phyloP scores from a whole-genome alignment of 1,284 basidiomycete genomes.

The Schizopora paradoxa region DNA sequence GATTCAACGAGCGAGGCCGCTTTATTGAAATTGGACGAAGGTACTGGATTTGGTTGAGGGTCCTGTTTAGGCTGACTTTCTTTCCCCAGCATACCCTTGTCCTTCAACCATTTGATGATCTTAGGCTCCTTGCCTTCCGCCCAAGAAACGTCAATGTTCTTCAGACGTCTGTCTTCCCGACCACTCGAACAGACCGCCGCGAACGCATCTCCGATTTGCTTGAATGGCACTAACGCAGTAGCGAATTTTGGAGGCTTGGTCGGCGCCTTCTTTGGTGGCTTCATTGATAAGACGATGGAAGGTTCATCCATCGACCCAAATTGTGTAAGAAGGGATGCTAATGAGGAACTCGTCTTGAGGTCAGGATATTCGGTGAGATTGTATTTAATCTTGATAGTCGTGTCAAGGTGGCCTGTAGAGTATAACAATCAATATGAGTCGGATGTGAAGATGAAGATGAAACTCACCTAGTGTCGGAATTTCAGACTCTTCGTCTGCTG shows the following conservation, averaged over 20 bases:
- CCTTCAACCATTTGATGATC: constrained; percentile 71
- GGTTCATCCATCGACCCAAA: constrained; percentile 60
- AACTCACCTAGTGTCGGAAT: constrained; percentile 42
- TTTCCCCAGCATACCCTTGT: constrained; percentile 54
- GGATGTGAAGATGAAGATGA: constrained; percentile 8
- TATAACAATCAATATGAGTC: neutral
- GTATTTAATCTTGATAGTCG: constrained; percentile 69
- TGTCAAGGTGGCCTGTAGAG: constrained; percentile 57
- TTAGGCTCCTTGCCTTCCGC: constrained; percentile 64
- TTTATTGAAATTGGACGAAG: neutral
- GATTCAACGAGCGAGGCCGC: neutral
- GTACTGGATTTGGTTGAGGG: constrained; percentile 7
- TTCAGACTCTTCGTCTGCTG: constrained; percentile 43
- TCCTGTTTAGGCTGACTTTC: constrained; percentile 5
- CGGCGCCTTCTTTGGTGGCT: constrained; percentile 49
- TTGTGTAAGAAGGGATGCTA: constrained; percentile 46
- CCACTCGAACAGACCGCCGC: constrained; percentile 62
- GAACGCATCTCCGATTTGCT: constrained; percentile 67
- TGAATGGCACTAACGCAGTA: constrained; percentile 68
- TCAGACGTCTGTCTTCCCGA: constrained; percentile 41
- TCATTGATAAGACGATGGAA: constrained; percentile 61
- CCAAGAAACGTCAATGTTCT: constrained; percentile 63
- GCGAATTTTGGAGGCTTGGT: constrained; percentile 54
- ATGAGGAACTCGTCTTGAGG: constrained; percentile 44
- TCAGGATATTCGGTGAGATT: constrained; percentile 49